Conservation (phyloP, 1,284 basidiomycete species). For the Tilletia horrida region DNA sequence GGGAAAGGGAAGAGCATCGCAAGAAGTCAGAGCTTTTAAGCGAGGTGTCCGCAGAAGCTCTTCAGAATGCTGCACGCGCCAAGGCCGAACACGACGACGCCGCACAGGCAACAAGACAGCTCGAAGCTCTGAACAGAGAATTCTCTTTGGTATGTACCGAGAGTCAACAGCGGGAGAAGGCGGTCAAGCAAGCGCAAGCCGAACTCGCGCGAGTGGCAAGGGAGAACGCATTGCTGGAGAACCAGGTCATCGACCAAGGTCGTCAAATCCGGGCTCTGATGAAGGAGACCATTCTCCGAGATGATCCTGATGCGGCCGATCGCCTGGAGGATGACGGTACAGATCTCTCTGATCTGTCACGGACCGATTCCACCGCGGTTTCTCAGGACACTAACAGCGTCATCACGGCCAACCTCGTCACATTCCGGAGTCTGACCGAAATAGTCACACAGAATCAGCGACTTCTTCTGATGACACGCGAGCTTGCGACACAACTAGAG, state of each 20-base stretch:
- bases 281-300: constrained; percentile 72
- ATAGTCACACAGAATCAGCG: constrained; percentile 88
- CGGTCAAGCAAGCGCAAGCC: constrained; percentile 64
- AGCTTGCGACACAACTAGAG: constrained; percentile 57
- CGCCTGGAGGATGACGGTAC: constrained; percentile 64
- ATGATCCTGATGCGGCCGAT: constrained; percentile 74
- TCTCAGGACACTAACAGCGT: constrained; percentile 59
- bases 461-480: constrained; percentile 76
- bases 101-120: not conserved
- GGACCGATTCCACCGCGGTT: constrained; percentile 26
- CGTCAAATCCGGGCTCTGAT: constrained; percentile 77
- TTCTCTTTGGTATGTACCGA: constrained; percentile 25
- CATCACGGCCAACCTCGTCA: constrained; percentile 83
- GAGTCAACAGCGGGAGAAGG: constrained; percentile 55
- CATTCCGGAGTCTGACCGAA: constrained; percentile 75
- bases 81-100: constrained; percentile 50
- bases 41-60: constrained; percentile 49
- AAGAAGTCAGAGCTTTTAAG: constrained; percentile 44
- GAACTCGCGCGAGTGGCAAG: constrained; percentile 47
- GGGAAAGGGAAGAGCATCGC: constrained; percentile 61
- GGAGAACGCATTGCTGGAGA: constrained; percentile 70
- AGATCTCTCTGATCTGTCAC: constrained; percentile 46
- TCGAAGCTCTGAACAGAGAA: constrained; percentile 11
- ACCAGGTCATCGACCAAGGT: constrained; percentile 73
- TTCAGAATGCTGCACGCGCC: constrained; percentile 45